phyloP scores from a whole-genome alignment of 768 basidiomycete species.

The Lactarius sp. region DNA sequence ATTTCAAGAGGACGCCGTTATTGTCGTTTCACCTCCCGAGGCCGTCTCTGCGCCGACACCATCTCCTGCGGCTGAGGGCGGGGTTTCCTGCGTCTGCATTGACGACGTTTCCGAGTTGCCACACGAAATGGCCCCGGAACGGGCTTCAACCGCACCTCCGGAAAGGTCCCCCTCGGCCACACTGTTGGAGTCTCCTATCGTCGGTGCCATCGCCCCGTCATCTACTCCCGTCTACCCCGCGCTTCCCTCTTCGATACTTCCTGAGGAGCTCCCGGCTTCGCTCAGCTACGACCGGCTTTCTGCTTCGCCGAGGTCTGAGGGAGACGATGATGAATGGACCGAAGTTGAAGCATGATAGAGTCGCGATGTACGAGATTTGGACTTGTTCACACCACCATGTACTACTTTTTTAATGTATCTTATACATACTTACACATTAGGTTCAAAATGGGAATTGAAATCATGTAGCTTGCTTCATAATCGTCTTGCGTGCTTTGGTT shows the following conservation, averaged over 20 bases:
- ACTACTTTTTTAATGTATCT: not conserved
- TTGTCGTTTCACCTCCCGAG: not conserved
- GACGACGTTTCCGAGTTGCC: not conserved
- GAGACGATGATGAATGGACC: constrained; percentile 5
- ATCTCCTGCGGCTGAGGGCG: not conserved
- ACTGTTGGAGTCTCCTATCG: not conserved
- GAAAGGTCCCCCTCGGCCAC: not conserved
- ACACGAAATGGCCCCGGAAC: not conserved
- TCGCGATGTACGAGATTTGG: no score
- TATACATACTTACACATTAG: not conserved
- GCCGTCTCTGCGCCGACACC: not conserved
- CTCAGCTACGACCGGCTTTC: not conserved
- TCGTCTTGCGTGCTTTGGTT: no score
- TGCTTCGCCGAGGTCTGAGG: not conserved
- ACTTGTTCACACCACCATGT: not conserved
- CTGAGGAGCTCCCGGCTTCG: not conserved
- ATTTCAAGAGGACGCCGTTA: not conserved
- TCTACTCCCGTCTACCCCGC: constrained; percentile 5
- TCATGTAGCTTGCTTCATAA: no score
- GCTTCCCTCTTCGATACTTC: not conserved
- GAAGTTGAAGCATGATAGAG: constrained; percentile 4
- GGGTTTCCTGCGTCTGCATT: not conserved
- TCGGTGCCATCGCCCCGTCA: not conserved
- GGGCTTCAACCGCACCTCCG: not conserved
- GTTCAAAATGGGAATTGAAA: no score